Percentiles rank a stretch among this genome's conserved stretches.
phyloP scores from a whole-genome alignment of 257 asterid species.

The Petunia secreta region DNA sequence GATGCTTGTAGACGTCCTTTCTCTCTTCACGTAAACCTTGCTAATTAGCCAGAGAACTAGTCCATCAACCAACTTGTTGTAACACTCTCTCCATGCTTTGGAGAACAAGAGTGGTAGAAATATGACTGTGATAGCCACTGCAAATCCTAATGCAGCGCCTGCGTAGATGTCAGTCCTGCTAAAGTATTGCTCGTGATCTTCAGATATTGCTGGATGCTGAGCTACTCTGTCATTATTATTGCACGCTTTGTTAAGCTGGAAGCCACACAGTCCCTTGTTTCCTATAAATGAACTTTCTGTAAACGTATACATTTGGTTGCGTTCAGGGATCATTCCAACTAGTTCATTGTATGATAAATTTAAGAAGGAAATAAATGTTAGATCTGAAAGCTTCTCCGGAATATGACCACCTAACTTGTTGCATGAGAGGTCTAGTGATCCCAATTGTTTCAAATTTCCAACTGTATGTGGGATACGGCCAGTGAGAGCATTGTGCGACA shows the following conservation, averaged over 20 bases:
- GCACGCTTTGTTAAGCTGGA: constrained; percentile 22
- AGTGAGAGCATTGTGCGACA: constrained; percentile 41
- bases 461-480: constrained; percentile 41
- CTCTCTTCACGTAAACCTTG: no score
- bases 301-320: constrained; percentile 39
- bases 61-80: constrained; percentile 21
- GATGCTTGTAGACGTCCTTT: no score
- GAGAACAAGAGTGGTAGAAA: constrained; percentile 16
- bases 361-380: constrained; percentile 42
- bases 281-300: constrained; percentile 33
- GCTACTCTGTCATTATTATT: background rate
- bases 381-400: constrained; percentile 32
- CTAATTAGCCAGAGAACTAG: background rate
- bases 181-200: background rate
- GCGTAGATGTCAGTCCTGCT: constrained; percentile 27
- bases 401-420: constrained; percentile 41
- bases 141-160: constrained; percentile 31
- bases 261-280: constrained; percentile 39
- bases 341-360: constrained; percentile 44
- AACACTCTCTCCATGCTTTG: constrained; percentile 24
- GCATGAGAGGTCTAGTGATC: constrained; percentile 44
- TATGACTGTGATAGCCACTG: constrained; percentile 23
- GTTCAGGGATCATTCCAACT: constrained; percentile 37
- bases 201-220: background rate
- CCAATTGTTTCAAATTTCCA: constrained; percentile 38